Conservation (phyloP, 1,284 basidiomycete genomes). For the Naganishia albida region DNA sequence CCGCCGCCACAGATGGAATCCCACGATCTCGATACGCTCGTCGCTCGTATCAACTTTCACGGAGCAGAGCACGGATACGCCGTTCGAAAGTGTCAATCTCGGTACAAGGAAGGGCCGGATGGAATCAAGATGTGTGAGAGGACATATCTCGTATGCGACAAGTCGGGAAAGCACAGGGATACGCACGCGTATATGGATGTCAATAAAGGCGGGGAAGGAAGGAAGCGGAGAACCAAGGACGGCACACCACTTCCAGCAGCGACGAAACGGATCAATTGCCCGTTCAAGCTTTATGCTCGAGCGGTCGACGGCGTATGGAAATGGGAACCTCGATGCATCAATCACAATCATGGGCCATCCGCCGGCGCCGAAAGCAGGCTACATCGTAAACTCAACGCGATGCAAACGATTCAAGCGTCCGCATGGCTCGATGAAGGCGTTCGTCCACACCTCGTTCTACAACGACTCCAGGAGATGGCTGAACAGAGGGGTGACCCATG, state of each 20-base stretch:
- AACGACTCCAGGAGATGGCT: conserved; percentile 16
- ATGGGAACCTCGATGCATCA: conserved; percentile 12
- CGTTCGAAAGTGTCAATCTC: conserved; percentile 27
- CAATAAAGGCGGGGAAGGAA: conserved; percentile 20
- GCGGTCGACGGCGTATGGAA: conserved; percentile 25
- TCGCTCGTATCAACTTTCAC: conserved; percentile 23
- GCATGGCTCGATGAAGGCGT: conserved; percentile 27
- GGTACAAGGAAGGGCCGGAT: conserved; percentile 26
- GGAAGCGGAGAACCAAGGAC: conserved; percentile 24
- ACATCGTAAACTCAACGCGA: conserved; percentile 25
- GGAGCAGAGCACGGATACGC: conserved; percentile 25
- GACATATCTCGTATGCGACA: conserved; percentile 24
- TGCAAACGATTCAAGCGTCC: conserved; percentile 18
- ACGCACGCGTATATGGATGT: conserved; percentile 25
- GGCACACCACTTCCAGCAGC: conserved; percentile 21
- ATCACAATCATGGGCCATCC: conserved; percentile 22
- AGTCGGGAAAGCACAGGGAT: conserved; percentile 22
- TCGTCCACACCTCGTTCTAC: conserved; percentile 20
- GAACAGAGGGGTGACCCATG: conserved; percentile 16
- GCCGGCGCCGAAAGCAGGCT: conserved; percentile 19
- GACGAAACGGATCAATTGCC: conserved; percentile 23
- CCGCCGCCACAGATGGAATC: conserved; percentile 16
- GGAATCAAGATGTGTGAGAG: conserved; percentile 18
- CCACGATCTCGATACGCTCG: conserved; percentile 22
- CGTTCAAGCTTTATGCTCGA: conserved; percentile 25